These are phyloP conservation scores for Acidiella bohemica DNA, from an alignment of 495 filamentous ascomycete species.

Conservation along the genomic window DNA sequence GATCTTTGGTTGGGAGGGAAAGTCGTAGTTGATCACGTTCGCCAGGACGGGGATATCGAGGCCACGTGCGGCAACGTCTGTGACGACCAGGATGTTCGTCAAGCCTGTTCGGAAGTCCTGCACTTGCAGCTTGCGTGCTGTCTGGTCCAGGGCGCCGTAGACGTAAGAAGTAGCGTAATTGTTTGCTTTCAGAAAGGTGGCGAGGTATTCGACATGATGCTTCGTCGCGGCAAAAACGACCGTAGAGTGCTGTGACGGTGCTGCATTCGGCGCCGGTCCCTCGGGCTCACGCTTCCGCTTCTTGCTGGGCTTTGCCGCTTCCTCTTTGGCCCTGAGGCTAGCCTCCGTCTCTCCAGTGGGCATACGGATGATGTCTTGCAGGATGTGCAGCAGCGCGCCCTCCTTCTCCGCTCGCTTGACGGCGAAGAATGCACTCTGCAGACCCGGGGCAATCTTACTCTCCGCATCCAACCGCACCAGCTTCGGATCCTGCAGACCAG, in stretches of 20 bases:
- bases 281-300: conserved; percentile 39
- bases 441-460: conserved; percentile 86
- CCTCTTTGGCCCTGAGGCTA: conserved; percentile 26
- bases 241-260: conserved; percentile 67
- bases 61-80: conserved; percentile 90
- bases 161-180: conserved; percentile 84
- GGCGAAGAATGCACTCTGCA: conserved; percentile 85
- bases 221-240: conserved; percentile 92
- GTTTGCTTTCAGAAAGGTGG: conserved; percentile 51
- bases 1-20: conserved; percentile 90
- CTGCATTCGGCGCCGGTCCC: conserved; percentile 35
- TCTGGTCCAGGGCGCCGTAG: conserved; percentile 88
- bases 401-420: conserved; percentile 89
- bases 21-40: conserved; percentile 98
- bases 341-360: conserved; percentile 58
- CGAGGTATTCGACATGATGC: conserved; percentile 93
- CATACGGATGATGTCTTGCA: conserved; percentile 87
- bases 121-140: conserved; percentile 79
- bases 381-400: conserved; percentile 73
- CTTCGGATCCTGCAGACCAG: conserved; percentile 78
- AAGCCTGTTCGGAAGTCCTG: conserved; percentile 70
- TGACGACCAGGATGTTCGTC: conserved; percentile 89
- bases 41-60: conserved; percentile 94
- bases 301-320: conserved; percentile 28
- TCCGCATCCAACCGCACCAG: conserved; percentile 84